Conservation (phyloP, 805 yeast genomes). For the Babjeviella inositovora region DNA sequence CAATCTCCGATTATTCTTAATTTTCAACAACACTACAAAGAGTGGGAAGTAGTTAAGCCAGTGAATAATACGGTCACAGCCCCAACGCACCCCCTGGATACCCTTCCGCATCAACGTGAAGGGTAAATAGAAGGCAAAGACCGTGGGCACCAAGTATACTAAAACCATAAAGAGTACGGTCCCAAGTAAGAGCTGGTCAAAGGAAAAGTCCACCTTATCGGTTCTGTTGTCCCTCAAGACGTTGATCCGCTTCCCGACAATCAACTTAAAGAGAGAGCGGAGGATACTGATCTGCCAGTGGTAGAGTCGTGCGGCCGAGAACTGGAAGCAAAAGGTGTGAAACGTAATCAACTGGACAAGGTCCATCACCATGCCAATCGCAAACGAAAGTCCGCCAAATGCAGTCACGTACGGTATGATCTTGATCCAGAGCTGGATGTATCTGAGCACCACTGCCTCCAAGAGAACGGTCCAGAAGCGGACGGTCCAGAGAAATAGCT, state of each 20-base stretch:
- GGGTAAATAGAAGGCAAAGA: conserved; percentile 64
- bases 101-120: conserved; percentile 48
- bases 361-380: conserved; percentile 55
- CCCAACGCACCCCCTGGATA: conserved; percentile 27
- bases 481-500: conserved; percentile 73
- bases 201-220: conserved; percentile 70
- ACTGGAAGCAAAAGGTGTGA: conserved; percentile 66
- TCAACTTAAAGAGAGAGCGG: conserved; percentile 63
- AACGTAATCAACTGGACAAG: conserved; percentile 41
- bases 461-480: conserved; percentile 35
- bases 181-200: conserved; percentile 80
- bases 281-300: conserved; percentile 57
- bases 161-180: conserved; percentile 75
- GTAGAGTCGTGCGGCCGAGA: conserved; percentile 66
- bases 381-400: conserved; percentile 47
- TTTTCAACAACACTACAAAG: conserved; percentile 61
- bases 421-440: conserved; percentile 2
- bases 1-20: conserved; percentile 59
- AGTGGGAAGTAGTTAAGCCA: conserved; percentile 73
- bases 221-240: conserved; percentile 61
- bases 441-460: conserved; percentile 3
- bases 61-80: conserved; percentile 44
- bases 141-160: conserved; percentile 72
- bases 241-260: conserved; percentile 81
- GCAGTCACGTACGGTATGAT: conserved; percentile 3